A percentile compares a stretch with the other conserved stretches of the same genome.
These are phyloP conservation scores for Dioscorea alata DNA, from an alignment of 106 monocot species.

Conservation along the genomic window DNA sequence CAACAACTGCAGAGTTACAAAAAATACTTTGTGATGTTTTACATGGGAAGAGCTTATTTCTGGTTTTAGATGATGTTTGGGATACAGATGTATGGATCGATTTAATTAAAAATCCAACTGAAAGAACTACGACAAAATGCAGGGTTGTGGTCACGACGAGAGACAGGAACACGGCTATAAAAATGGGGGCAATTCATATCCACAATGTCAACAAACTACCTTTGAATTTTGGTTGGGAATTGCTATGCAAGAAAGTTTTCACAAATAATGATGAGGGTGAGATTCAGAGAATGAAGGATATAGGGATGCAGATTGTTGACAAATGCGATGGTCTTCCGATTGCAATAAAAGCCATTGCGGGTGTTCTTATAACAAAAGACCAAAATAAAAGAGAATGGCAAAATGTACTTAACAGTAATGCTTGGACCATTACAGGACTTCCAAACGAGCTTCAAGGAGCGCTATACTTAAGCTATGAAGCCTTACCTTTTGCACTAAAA, in stretches of 20 bases:
- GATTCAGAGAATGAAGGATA: conserved; percentile 5
- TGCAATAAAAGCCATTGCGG: conserved; percentile 31
- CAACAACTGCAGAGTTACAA: conserved; percentile 4
- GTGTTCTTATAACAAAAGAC: conserved; percentile 19
- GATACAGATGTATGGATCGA: conserved; percentile 11
- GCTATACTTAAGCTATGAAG: conserved; percentile 33
- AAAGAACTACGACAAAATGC: background rate
- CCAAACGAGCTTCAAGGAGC: conserved; percentile 17
- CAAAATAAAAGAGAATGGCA: conserved; percentile 10
- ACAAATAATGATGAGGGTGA: background rate
- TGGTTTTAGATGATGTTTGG: conserved; percentile 45
- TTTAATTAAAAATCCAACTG: conserved; percentile 15
- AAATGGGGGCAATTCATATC: conserved; percentile 7
- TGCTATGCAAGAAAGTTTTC: conserved; percentile 18
- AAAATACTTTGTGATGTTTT: background rate
- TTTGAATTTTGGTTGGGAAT: conserved; percentile 11
- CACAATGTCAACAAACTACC: conserved; percentile 15
- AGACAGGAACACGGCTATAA: conserved; percentile 8
- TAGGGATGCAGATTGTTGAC: conserved; percentile 20
- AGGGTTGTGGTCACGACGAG: conserved; percentile 27
- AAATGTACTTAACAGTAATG: conserved; percentile 8
- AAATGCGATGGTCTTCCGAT: conserved; percentile 39
- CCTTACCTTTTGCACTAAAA: conserved; percentile 25
- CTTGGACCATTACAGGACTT: conserved; percentile 15
- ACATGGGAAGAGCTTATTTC: conserved; percentile 13